Percentiles rank a stretch among this genome's conserved stretches.
Evolutionary conservation across 2,329 filamentous ascomycete genomes (phyloP).

Genomic region (Diplodia sapinea): DNA sequence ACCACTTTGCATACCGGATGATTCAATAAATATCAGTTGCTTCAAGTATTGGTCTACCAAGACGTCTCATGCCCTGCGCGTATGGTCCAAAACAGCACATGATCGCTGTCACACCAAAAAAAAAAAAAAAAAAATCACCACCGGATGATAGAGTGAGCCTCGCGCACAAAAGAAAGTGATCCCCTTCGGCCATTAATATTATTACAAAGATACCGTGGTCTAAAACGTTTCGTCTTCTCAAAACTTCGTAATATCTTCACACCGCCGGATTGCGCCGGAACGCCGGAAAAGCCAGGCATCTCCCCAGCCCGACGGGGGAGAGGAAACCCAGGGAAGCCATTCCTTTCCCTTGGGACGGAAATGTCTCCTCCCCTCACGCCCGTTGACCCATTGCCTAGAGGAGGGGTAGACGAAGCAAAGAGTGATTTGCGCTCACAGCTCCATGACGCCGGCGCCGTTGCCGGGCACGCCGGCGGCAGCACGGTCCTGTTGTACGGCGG

Average conservation of each 20-base stretch:
- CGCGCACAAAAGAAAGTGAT: background rate
- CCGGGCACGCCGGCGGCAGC: background rate
- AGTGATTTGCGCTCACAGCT: background rate
- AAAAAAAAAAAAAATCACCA: background rate
- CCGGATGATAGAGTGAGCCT: background rate
- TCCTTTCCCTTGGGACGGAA: no score
- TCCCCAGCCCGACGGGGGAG: no score
- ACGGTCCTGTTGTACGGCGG: conserved; percentile 5
- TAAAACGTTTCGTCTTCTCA: background rate
- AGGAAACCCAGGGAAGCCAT: no score
- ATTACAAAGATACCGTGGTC: background rate
- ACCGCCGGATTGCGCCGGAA: background rate
- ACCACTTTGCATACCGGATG: no score
- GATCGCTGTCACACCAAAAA: background rate
- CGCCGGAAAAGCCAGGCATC: background rate
- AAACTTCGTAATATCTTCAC: background rate
- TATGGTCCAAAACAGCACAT: background rate
- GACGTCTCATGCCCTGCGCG: background rate
- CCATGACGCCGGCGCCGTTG: conserved; percentile 25
- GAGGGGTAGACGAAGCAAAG: background rate
- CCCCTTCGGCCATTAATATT: background rate
- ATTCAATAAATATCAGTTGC: no score
- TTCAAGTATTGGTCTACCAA: no score
- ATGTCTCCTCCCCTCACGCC: no score
- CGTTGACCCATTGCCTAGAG: background rate